Base-by-base conservation (phyloP, 2,329 filamentous ascomycete species). In the Blastomyces emzantsi region DNA sequence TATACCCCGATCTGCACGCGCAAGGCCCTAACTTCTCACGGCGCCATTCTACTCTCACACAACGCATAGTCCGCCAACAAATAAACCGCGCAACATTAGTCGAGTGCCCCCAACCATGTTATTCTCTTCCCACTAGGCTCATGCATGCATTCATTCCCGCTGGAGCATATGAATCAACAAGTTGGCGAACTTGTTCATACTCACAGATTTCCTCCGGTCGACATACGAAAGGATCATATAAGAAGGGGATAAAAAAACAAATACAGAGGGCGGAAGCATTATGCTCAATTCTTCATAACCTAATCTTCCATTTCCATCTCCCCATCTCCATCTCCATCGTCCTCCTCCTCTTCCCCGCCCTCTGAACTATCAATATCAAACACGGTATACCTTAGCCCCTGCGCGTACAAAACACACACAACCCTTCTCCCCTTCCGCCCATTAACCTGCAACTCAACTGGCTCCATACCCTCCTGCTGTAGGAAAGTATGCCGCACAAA, bases 371-470 rank as follows among this genome's bases (percentile, higher is more conserved):
- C 83, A 67, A 87, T 69, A 71, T 86, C 83, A 64, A 85, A 73
- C 17, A 86, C 80, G 58, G 80, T 77, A 72, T 84, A 86, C 64
- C 81, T 79, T 69, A 81, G 76, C 45, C 76, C 73, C 69, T 83
- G 80, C 36, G 80, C 77, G 55, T 83, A 84, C 65, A 86, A 70
- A 36, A 86, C 80, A 61, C 83, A 80, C 25, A 83, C 75, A 2
- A 81, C 79, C 64, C 82, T 73, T 66, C 83, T 75, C 0, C 79
- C 81, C 63, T 79, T 79, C 13, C 83, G 74, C 25, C 83, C 84
- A 68, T 86, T 86, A 2, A 85, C 79, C 43, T 83, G 76, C 7
- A 87, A 67, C 63, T 74, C 75, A 28, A 79, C 64, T 0, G 84
- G 83, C 52, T 72, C 75, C 64, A 72, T 66, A 51, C 84, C 84